A percentile compares a stretch with the other conserved stretches of the same genome.
phyloP scores from a whole-genome alignment of 2,329 filamentous ascomycete species.

The Trichoderma asperellum region DNA sequence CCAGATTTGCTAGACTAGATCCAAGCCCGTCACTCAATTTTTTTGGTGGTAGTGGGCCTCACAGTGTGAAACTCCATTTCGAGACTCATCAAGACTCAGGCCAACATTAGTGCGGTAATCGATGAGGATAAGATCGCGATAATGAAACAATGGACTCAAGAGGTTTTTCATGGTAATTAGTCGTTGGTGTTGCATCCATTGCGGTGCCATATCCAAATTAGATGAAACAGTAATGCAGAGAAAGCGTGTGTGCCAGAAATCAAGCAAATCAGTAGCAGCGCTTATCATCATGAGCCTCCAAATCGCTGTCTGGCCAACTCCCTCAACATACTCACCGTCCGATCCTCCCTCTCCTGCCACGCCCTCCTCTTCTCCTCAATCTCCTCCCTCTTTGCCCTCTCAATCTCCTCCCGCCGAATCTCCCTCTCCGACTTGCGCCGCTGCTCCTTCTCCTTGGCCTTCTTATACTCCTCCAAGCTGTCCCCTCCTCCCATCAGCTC shows the following conservation, averaged over 20 bases:
- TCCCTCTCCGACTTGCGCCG: slow-evolving; percentile 83
- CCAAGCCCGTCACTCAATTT: slow-evolving; percentile 15
- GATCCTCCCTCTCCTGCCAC: slow-evolving; percentile 77
- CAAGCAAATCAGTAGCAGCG: not conserved
- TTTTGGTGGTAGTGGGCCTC: slow-evolving; percentile 27
- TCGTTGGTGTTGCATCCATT: not conserved
- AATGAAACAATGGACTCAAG: not conserved
- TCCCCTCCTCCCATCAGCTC: slow-evolving; percentile 78
- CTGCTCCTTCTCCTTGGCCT: slow-evolving; percentile 66
- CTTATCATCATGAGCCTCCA: slow-evolving; percentile 49
- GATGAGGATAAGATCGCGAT: not conserved
- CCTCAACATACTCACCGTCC: slow-evolving; percentile 80
- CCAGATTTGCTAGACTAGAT: not conserved
- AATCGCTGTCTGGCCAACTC: slow-evolving; percentile 79
- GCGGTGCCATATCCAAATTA: not conserved
- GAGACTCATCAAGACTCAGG: not conserved
- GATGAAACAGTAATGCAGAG: not conserved
- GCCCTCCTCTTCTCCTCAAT: slow-evolving; percentile 74
- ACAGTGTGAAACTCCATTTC: slow-evolving; percentile 23
- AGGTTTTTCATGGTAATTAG: not conserved
- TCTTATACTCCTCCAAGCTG: slow-evolving; percentile 69
- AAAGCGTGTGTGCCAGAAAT: not conserved
- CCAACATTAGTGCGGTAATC: not conserved
- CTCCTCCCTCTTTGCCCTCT: slow-evolving; percentile 75
- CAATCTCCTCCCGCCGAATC: slow-evolving; percentile 77